Evolutionary conservation across 2,329 filamentous ascomycete genomes (phyloP).

Genomic region (Lasiodiplodia sp.): DNA sequence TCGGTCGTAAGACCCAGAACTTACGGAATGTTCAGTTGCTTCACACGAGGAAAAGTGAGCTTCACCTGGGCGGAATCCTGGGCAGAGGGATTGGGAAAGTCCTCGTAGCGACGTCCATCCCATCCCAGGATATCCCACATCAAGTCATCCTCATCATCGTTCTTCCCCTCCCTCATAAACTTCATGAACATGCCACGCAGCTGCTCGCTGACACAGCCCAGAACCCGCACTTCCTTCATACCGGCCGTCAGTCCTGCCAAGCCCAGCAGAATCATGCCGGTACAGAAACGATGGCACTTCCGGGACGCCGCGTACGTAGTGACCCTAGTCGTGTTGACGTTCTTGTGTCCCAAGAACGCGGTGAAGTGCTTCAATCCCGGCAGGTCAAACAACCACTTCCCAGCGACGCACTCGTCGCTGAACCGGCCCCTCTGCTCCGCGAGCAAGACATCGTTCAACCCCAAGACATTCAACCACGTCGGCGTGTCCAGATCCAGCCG

Average conservation of each 20-base stretch:
- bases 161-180: not conserved
- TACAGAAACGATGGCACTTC: not conserved
- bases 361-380: not conserved
- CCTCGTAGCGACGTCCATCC: not conserved
- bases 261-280: not conserved
- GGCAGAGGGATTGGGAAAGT: too few species aligned
- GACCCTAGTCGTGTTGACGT: not conserved
- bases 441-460: not conserved
- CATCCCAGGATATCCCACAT: not conserved
- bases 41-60: not conserved
- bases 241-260: not conserved
- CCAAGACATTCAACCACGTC: not conserved
- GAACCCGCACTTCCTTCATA: not conserved
- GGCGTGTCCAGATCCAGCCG: not conserved
- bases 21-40: not conserved
- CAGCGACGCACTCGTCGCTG: not conserved
- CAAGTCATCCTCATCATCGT: too few species aligned
- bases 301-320: too few species aligned
- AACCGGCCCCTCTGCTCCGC: too few species aligned
- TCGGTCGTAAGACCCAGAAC: not conserved
- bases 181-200: not conserved
- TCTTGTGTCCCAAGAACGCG: not conserved
- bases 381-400: not conserved
- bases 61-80: not conserved
- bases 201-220: not conserved